phyloP scores from a whole-genome alignment of 495 filamentous ascomycete genomes.

The Aspergillus carlsbadensis region DNA sequence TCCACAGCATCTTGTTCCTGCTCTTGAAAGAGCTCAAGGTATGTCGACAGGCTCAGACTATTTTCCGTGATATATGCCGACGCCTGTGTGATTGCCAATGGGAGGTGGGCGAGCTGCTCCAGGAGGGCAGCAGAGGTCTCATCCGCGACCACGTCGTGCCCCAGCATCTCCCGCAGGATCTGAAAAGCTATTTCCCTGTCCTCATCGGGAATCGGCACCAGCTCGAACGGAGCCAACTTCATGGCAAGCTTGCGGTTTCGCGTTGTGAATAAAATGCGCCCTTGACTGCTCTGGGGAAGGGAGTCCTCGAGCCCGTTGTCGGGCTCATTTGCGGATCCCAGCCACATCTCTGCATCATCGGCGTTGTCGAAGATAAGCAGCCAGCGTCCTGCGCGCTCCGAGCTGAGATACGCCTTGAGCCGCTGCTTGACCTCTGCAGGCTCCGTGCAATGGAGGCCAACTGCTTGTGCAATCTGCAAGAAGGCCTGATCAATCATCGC shows the following conservation, averaged over 20 bases:
- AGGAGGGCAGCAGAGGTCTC: slow-evolving; percentile 22
- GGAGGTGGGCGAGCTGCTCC: not conserved
- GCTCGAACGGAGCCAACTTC: not conserved
- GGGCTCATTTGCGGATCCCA: not conserved
- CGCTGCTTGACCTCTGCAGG: not conserved
- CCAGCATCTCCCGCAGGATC: not conserved
- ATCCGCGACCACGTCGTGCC: slow-evolving; percentile 6
- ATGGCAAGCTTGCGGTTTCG: not conserved
- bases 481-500: slow-evolving; percentile 5
- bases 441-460: not conserved
- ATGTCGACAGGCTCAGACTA: slow-evolving; percentile 26
- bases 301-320: slow-evolving; percentile 4
- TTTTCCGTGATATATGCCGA: not conserved
- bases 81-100: not conserved
- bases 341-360: slow-evolving; percentile 2
- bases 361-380: slow-evolving; percentile 11
- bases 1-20: slow-evolving; percentile 36
- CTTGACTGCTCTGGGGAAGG: not conserved
- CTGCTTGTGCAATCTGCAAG: not conserved
- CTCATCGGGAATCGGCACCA: not conserved
- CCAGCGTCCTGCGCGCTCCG: not conserved
- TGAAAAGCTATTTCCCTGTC: not conserved
- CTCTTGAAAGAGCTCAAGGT: slow-evolving; percentile 43
- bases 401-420: not conserved
- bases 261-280: not conserved